Base-by-base conservation (phyloP, 202 grass and related monocot species). In the Carex arenaria region DNA sequence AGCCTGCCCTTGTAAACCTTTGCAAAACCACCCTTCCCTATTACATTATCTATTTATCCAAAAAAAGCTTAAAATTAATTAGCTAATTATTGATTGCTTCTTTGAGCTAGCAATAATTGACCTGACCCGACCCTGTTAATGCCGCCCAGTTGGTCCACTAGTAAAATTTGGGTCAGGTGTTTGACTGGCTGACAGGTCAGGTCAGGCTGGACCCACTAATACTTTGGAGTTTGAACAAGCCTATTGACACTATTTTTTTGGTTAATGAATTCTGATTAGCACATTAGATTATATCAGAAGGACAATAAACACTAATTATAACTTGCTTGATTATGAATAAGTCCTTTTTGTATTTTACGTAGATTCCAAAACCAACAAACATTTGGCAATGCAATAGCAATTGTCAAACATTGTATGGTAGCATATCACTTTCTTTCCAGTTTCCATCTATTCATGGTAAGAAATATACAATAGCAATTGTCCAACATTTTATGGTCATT, bases 1-100 rank as follows among this genome's bases (percentile, higher is more conserved):
- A 98, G 90, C 17, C 67, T n/a, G 3, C 95, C 95, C 2, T 62
- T 52, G 83, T 98, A 98, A 28, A 98, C 92, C 86, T 86, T 87
- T 0, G 95, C 89, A 80, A 84, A 89, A 0, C 92, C 95, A 11
- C 95, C 95, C 31, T 81, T 86, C 0, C 95, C 92, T 67, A 98
- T 86, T 13, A 95, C 34, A 70, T 89, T 95, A 72, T 87, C 90
- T 89, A 62, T 53, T 31, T 32, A 31, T 66, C 3, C 10, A 53
- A 65, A 67, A 81, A 68, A 17, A 32, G 60, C 26, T 62, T 54
- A 53, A 67, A 36, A 36, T 56, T 55, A 10, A 67, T 68, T 67
- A 52, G 38, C n/a, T 49, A 15, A 20, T 22, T 47, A 28, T 81
- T 64, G 5, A 17, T 81, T 49, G 9, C 20, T 81, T 81, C 22